Percentiles rank a stretch among this genome's conserved stretches.
Conservation (phyloP, 495 filamentous ascomycete species). For the Penicillium manginii region DNA sequence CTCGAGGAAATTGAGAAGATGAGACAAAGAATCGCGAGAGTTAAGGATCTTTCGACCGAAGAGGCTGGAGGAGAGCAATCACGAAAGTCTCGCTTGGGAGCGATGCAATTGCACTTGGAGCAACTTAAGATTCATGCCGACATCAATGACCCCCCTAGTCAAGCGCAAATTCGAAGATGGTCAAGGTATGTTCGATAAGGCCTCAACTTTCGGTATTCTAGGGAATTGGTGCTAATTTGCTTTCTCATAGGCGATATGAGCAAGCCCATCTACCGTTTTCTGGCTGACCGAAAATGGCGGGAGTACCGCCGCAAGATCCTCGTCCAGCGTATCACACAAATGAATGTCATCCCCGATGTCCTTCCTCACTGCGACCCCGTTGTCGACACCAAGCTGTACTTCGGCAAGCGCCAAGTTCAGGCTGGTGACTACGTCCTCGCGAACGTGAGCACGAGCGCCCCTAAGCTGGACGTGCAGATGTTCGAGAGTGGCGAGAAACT, state of each 20-base stretch:
- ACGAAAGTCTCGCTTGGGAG: slow-evolving; percentile 67
- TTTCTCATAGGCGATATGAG: slow-evolving; percentile 79
- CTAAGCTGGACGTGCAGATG: slow-evolving; percentile 78
- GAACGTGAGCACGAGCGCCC: slow-evolving; percentile 64
- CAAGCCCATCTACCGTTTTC: slow-evolving; percentile 93
- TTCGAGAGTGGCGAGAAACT: slow-evolving; percentile 82
- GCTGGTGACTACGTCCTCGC: slow-evolving; percentile 82
- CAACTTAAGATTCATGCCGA: slow-evolving; percentile 86
- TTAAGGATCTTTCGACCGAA: slow-evolving; percentile 61
- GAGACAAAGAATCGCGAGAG: slow-evolving; percentile 58
- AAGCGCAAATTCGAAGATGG: slow-evolving; percentile 97
- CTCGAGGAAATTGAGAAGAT: slow-evolving; percentile 63
- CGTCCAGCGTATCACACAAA: slow-evolving; percentile 84
- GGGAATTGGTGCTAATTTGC: slow-evolving; percentile 12
- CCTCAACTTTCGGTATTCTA: neutral
- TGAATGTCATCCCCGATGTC: slow-evolving; percentile 92
- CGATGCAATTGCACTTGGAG: slow-evolving; percentile 75
- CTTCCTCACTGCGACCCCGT: slow-evolving; percentile 79
- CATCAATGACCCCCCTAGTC: slow-evolving; percentile 92
- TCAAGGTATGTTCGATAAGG: slow-evolving; percentile 59
- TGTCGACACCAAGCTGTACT: slow-evolving; percentile 78
- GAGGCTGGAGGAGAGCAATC: slow-evolving; percentile 61
- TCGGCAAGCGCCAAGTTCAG: slow-evolving; percentile 64
- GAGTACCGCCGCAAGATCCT: slow-evolving; percentile 74
- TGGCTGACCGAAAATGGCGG: slow-evolving; percentile 87